Conservation (phyloP, 2,329 filamentous ascomycete species). For the Arthrobotrys sinensis region DNA sequence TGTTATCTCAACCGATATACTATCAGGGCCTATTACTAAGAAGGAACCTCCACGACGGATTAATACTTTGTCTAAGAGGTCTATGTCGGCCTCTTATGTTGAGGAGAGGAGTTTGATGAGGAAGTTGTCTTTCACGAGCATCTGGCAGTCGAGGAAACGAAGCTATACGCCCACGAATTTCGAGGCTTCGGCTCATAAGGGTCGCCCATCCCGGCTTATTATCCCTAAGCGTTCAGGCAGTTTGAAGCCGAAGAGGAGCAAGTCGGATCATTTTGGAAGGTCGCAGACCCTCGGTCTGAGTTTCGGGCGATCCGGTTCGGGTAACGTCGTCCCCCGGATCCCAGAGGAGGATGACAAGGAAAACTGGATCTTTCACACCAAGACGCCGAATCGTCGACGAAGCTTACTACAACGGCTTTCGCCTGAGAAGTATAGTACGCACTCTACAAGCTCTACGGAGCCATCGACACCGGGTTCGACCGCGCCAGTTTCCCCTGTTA, state of each 20-base stretch:
- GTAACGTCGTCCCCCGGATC: neutral
- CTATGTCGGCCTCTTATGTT: constrained; percentile 40
- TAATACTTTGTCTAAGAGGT: constrained; percentile 37
- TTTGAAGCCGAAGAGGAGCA: constrained; percentile 52
- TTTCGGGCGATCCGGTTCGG: constrained; percentile 28
- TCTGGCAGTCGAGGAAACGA: constrained; percentile 56
- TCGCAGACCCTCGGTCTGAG: constrained; percentile 24
- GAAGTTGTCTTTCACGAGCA: constrained; percentile 47
- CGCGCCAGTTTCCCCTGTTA: constrained; percentile 44
- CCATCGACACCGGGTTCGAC: constrained; percentile 48
- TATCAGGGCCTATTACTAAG: constrained; percentile 41
- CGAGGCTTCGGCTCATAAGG: constrained; percentile 28
- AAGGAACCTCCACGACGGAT: constrained; percentile 43
- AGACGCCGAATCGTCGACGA: constrained; percentile 36
- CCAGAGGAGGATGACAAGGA: constrained; percentile 50
- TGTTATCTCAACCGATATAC: constrained; percentile 56
- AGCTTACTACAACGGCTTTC: constrained; percentile 49
- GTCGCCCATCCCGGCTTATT: constrained; percentile 43
- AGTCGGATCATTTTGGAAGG: constrained; percentile 46
- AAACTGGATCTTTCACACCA: constrained; percentile 44
- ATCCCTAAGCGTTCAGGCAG: constrained; percentile 43
- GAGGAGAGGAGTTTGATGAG: constrained; percentile 51
- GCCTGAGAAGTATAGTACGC: constrained; percentile 36
- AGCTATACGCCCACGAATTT: constrained; percentile 47
- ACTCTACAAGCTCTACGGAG: constrained; percentile 41